Base-by-base conservation (phyloP, 2,329 filamentous ascomycete species). In the Trichophyton verrucosum region DNA sequence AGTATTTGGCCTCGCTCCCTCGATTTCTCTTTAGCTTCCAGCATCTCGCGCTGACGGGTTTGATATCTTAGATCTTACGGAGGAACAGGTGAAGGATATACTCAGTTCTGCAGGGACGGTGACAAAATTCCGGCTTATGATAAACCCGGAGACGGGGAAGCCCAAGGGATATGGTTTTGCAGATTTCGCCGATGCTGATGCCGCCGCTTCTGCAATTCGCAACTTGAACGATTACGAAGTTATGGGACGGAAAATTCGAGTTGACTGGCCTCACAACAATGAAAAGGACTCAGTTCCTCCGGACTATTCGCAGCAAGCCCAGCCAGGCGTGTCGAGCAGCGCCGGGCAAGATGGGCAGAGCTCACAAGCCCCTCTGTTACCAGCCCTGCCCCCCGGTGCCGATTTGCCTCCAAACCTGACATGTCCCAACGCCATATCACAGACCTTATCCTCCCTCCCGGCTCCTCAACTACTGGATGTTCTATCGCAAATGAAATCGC, bases 141-240 rank as follows among this genome's bases (percentile, higher is more conserved):
- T 96, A 75, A 95, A 97, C 77, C 88, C 91, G 59, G 92, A 97
- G 70, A 96, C 91, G 2, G 91, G 92, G 47, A 86, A 90, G 61
- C 91, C 94, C 0, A 97, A 96, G 74, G 94, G 94, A 17, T 99
- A 96, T 72, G 94, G 94, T 40, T 99, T 97, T 69, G 89, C 91
- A 69, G 92, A 97, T 73, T 99, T 95, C 71, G 88, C 90, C 60
- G 94, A 97, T 71, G 86, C 89, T 62, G 92, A 95, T 82, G 81
- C 91, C 27, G 94, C 94, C 36, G 90, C 92, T 42, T 95, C 91
- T 1, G 94, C 94, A 1, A 92, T 97, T 56, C 87, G 92, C 67
- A 97, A 99, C 72, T 79, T 97, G 59, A 96, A 97, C 77, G 91
- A 96, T 73, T 86, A 90, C 76, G 92, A 97, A 73, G 86, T 96